These are phyloP conservation scores for Stromatinia cepivora DNA, from an alignment of 2,329 filamentous ascomycete species.

Conservation along the genomic window DNA sequence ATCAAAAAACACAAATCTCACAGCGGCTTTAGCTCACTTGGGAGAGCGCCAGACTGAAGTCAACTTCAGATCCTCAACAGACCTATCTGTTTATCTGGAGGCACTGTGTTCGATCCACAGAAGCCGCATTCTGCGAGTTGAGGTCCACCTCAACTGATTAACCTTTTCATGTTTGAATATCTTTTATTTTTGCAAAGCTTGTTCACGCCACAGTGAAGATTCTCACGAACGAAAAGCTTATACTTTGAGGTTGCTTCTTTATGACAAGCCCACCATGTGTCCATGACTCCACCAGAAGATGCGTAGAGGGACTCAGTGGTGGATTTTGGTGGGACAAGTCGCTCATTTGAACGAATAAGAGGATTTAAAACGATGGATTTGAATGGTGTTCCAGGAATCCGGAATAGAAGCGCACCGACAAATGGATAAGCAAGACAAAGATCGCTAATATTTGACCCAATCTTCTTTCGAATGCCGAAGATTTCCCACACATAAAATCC, in stretches of 20 bases:
- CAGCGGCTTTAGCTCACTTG: conserved; percentile 26
- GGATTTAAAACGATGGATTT: background rate
- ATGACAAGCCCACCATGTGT: background rate
- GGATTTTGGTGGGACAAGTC: background rate
- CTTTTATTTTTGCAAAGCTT: background rate
- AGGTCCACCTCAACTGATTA: background rate
- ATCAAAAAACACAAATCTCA: conserved; percentile 14
- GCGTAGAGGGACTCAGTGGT: background rate
- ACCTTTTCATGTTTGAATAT: background rate
- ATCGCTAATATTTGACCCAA: background rate
- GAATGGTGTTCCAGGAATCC: background rate
- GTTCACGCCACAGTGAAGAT: background rate
- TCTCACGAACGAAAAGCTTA: background rate
- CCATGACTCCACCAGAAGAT: background rate
- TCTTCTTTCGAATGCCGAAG: background rate
- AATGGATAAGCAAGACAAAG: background rate
- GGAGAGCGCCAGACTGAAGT: conserved; percentile 26
- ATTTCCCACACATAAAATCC: conserved; percentile 1
- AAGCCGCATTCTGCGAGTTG: conserved; percentile 23
- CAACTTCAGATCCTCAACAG: conserved; percentile 17
- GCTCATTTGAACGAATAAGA: background rate
- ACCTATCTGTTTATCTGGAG: conserved; percentile 16
- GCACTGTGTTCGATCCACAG: conserved; percentile 27
- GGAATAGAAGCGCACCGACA: background rate
- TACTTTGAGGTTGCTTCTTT: background rate